A percentile compares a stretch with the other conserved stretches of the same genome.
Evolutionary conservation across 2,329 filamentous ascomycete genomes (phyloP).

Genomic region (Alternaria alternata): DNA sequence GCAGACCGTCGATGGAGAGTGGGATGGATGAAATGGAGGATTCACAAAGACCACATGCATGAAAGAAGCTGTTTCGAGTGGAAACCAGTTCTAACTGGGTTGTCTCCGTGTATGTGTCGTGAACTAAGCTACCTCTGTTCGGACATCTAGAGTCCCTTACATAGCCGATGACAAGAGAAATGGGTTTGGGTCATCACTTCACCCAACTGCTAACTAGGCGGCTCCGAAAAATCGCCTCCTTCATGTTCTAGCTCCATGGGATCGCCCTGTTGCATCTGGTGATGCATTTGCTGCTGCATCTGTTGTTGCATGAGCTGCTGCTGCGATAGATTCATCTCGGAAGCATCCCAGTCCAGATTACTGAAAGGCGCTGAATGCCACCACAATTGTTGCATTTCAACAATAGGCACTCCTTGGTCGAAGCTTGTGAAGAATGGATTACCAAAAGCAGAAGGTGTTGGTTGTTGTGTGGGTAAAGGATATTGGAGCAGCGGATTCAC

Average conservation of each 20-base stretch:
- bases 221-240: background rate
- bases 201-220: background rate
- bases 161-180: background rate
- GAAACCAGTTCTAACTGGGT: no score
- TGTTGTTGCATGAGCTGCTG: conserved; percentile 8
- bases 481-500: background rate
- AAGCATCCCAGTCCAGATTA: background rate
- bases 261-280: background rate
- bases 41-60: no score
- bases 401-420: conserved; percentile 26
- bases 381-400: conserved; percentile 25
- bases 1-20: no score
- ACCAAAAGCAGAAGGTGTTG: conserved; percentile 18
- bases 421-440: conserved; percentile 34
- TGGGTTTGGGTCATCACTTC: background rate
- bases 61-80: no score
- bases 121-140: background rate
- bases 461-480: background rate
- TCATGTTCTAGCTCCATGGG: background rate
- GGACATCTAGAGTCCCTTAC: background rate
- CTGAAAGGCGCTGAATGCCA: background rate
- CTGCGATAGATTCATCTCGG: background rate
- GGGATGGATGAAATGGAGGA: no score
- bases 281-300: background rate
- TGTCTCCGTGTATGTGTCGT: no score